Evolutionary conservation across 257 asterid genomes (phyloP), one percentile per base, ranked within the genome.

Genomic region (Petrea volubilis): DNA sequence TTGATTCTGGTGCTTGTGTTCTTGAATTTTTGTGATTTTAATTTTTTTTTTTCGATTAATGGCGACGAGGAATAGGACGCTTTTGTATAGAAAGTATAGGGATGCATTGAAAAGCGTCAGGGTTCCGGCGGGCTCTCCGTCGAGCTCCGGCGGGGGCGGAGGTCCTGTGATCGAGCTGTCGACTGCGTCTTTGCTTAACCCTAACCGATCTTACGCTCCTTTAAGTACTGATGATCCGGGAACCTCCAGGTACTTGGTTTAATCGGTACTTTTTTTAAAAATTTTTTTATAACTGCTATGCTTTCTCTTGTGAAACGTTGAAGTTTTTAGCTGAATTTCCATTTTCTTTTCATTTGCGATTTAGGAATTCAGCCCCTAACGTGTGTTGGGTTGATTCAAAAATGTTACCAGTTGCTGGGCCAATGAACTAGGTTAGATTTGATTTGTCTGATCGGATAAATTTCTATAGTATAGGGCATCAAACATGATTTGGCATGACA

Each of bases 1-100:
- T 73, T 57, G 69, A 75, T 69, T 60, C 50, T 43, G 41, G 36
- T 29, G 17, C 13, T 50, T 49, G 5, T 21, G 79, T 50, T 13
- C 53, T 28, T 55, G 74, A 27, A 38, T 71, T 58, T 58, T 29
- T 51, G 43, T 66, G 65, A 49, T 27, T 47, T 31, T 52, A 14
- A 15, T 51, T 58, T 5, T 41, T 51, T 61, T 21, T 38, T 27
- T 23, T 60, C 51, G 3, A 50, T 70, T 18, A 71, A 94, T 94
- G 99, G 96, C 99, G 79, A 82, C 96, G 74, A 88, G 98, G 83
- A 94, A 94, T 75, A 70, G 98, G 80, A 91, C 99, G 52, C 76
- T 91, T 71, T 68, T 89, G 93, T 94, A 78, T 51, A 81, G 87
- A 78, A 91, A 88, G 84, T 89, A 88, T 47, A 83, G 99, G 74